Base-by-base conservation (phyloP, 768 basidiomycete genomes). In the Trametes elegans region DNA sequence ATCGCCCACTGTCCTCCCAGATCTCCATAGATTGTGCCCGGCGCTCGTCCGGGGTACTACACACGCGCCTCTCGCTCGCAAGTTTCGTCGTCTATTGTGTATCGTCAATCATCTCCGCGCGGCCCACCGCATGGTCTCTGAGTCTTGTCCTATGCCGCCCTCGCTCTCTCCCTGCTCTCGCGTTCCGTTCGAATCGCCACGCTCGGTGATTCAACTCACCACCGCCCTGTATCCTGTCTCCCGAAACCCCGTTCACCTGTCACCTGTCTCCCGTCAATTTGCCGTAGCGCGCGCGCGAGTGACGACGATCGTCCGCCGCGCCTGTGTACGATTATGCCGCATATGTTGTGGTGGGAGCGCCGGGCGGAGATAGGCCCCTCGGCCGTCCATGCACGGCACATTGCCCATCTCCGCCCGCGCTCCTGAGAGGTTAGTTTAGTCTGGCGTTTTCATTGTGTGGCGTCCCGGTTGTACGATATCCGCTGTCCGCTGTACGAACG, bases 181-280 rank as follows among this genome's bases (percentile, higher is more conserved):
- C 24, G 28, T 18, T 31, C 35, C 41, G 9, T 29, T 32, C 39
- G 35, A 26, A 14, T n/a, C 42, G 23, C n/a, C 19, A 28, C 14
- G 9, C 28, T 48, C 55, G 49, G 55, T 51, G 55, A 57, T 57
- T 57, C 55, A 57, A 57, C 55, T 47, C 55, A 46, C 45, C 29
- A 24, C 31, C 35, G 24, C n/a, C n/a, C n/a, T n/a, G n/a, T n/a
- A n/a, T n/a, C n/a, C n/a, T n/a, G n/a, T n/a, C n/a, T n/a, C n/a
- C n/a, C n/a, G n/a, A n/a, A n/a, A n/a, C n/a, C n/a, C n/a, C n/a
- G n/a, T n/a, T 35, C 34, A 13, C 34, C 34, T 35, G 3, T 35
- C 13, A 5, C 16, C 45, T 11, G 29, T 28, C 41, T 24, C 18
- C 31, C 27, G 21, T 10, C 31, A 35, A 5, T 53, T 53, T 14